Percentiles rank a stretch among this genome's conserved stretches.
phyloP scores from a whole-genome alignment of 257 asterid species.

The Plantago ovata region DNA sequence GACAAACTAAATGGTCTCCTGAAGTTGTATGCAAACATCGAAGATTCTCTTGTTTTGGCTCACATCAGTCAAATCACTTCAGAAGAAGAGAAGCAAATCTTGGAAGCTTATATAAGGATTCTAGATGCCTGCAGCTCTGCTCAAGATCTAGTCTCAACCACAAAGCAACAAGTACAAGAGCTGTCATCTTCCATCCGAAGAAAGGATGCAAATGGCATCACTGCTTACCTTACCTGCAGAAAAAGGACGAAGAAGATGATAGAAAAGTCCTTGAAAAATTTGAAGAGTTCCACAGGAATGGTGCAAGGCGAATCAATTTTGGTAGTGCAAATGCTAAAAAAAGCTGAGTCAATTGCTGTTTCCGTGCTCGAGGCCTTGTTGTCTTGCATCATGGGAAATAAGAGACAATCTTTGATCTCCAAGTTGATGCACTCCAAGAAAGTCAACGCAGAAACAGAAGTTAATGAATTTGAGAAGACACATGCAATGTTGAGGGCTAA shows the following conservation, averaged over 20 bases:
- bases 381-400: conserved; percentile 9
- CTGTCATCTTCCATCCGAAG: no score
- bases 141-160: conserved; percentile 18
- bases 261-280: conserved; percentile 9
- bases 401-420: conserved; percentile 18
- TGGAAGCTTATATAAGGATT: conserved; percentile 8
- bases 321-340: conserved; percentile 7
- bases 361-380: conserved; percentile 16
- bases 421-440: conserved; percentile 13
- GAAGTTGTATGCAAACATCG: conserved; percentile 22
- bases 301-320: conserved; percentile 6
- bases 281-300: conserved; percentile 6
- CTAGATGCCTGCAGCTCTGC: conserved; percentile 25
- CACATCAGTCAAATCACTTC: conserved; percentile 13
- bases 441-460: conserved; percentile 2
- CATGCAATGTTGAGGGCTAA: conserved; percentile 11
- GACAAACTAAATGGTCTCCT: conserved; percentile 17
- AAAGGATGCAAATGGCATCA: conserved; percentile 11
- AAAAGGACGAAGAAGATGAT: conserved; percentile 19
- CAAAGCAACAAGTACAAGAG: no score
- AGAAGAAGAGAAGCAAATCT: conserved; percentile 12
- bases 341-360: conserved; percentile 7
- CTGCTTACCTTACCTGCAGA: conserved; percentile 2
- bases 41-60: no score
- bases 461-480: conserved; percentile 18